A percentile compares a stretch with the other conserved stretches of the same genome.
Evolutionary conservation across 305 asterid genomes (phyloP).

Genomic region (Solanum hybrid): DNA sequence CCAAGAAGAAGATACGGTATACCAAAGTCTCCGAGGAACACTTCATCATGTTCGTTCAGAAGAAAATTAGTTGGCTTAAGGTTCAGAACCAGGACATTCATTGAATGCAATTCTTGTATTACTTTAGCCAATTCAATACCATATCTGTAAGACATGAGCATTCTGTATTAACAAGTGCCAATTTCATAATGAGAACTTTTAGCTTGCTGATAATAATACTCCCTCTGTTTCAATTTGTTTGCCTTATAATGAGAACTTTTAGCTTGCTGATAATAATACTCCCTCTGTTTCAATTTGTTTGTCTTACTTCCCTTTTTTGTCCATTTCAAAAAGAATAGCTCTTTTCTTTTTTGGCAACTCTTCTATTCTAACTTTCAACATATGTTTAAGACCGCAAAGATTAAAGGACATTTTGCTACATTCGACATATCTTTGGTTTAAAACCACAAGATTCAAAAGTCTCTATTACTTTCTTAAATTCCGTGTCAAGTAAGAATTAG

Average conservation of each 20-base stretch:
- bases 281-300: neutral
- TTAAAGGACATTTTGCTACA: neutral
- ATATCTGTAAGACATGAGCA: conserved; percentile 25
- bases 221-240: neutral
- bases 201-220: neutral
- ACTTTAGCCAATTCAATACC: conserved; percentile 44
- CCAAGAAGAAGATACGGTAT: conserved; percentile 47
- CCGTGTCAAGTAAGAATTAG: neutral
- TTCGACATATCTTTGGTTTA: neutral
- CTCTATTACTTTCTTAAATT: neutral
- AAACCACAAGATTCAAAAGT: neutral
- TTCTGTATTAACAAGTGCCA: conserved; percentile 1
- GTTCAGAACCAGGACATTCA: conserved; percentile 39
- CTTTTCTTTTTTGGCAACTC: neutral
- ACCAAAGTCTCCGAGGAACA: conserved; percentile 55
- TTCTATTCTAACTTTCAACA: neutral
- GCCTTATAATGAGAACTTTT: neutral
- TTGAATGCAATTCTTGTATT: conserved; percentile 42
- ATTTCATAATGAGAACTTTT: conserved; percentile 3
- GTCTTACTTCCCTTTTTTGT: neutral
- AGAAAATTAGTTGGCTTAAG: conserved; percentile 60
- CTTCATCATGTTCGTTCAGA: conserved; percentile 32
- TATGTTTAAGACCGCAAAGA: neutral
- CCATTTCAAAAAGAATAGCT: neutral
- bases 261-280: neutral